Conservation (phyloP, 2,329 filamentous ascomycete genomes). For the Leptographium procerum region DNA sequence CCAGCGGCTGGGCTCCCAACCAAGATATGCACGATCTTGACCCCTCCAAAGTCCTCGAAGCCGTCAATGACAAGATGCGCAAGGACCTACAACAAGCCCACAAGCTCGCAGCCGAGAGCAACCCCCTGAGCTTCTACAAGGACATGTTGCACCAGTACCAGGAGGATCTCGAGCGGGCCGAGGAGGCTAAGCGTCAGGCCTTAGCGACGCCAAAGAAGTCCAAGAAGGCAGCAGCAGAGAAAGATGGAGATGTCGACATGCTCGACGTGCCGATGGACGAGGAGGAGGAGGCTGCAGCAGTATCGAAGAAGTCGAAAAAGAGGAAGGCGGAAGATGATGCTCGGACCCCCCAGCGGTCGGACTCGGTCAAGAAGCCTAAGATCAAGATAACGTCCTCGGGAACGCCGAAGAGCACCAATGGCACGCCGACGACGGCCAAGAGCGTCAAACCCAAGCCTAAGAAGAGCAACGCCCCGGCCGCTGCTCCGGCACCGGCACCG, state of each 20-base stretch:
- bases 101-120: conserved; percentile 63
- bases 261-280: conserved; percentile 41
- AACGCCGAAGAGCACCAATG: conserved; percentile 36
- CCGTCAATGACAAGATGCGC: conserved; percentile 64
- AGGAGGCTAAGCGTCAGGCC: conserved; percentile 3
- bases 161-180: conserved; percentile 45
- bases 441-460: conserved; percentile 36
- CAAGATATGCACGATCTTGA: conserved; percentile 70
- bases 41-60: conserved; percentile 55
- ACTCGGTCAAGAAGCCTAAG: conserved; percentile 57
- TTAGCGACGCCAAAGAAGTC: conserved; percentile 29
- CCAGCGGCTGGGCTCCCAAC: conserved; percentile 84
- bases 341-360: conserved; percentile 27
- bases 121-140: conserved; percentile 77
- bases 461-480: background rate
- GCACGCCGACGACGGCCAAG: conserved; percentile 38
- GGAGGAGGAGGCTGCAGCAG: conserved; percentile 28
- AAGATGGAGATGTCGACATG: conserved; percentile 52
- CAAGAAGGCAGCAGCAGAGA: conserved; percentile 29
- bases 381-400: conserved; percentile 46
- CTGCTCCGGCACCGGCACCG: conserved; percentile 18
- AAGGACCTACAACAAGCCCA: conserved; percentile 74
- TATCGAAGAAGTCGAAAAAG: conserved; percentile 56
- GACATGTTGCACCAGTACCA: conserved; percentile 59
- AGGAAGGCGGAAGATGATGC: conserved; percentile 69